Evolutionary conservation across 441 rosid species (phyloP).

Genomic region (Erysimum pusillum): DNA sequence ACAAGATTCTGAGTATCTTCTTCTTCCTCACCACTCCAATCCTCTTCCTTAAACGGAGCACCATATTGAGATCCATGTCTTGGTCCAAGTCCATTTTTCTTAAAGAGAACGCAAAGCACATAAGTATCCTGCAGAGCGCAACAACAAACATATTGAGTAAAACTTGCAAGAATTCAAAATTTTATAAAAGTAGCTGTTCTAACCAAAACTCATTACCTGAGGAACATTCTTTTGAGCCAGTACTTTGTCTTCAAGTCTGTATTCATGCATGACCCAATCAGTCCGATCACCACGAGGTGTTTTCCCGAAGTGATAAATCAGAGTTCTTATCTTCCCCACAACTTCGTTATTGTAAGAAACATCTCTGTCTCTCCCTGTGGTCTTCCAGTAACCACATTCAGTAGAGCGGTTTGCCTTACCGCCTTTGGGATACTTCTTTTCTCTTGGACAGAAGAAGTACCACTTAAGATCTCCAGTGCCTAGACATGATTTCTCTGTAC

Average conservation of each 20-base stretch:
- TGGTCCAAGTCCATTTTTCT: conserved; percentile 87
- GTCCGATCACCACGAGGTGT: conserved; percentile 67
- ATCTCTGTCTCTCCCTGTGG: conserved; percentile 74
- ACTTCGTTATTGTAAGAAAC: conserved; percentile 53
- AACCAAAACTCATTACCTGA: conserved; percentile 45
- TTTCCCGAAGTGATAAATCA: conserved; percentile 72
- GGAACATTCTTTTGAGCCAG: conserved; percentile 56
- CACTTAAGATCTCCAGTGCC: conserved; percentile 72
- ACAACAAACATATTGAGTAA: conserved; percentile 14
- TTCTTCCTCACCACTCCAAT: conserved; percentile 68
- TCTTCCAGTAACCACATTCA: conserved; percentile 78
- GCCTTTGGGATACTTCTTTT: conserved; percentile 65
- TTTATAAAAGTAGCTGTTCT: background rate
- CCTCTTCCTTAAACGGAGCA: conserved; percentile 84
- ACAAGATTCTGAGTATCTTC: conserved; percentile 22
- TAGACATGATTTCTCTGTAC: conserved; percentile 51
- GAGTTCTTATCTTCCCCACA: conserved; percentile 72
- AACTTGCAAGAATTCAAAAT: conserved; percentile 1
- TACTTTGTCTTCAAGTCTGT: conserved; percentile 62
- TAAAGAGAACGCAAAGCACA: conserved; percentile 64
- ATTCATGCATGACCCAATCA: conserved; percentile 91
- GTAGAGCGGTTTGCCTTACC: conserved; percentile 66
- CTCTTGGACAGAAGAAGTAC: conserved; percentile 81
- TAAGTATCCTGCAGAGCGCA: conserved; percentile 57
- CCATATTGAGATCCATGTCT: conserved; percentile 89